These are phyloP conservation scores for Malassezia slooffiae DNA, from an alignment of 1,284 basidiomycete genomes.

Conservation along the genomic window DNA sequence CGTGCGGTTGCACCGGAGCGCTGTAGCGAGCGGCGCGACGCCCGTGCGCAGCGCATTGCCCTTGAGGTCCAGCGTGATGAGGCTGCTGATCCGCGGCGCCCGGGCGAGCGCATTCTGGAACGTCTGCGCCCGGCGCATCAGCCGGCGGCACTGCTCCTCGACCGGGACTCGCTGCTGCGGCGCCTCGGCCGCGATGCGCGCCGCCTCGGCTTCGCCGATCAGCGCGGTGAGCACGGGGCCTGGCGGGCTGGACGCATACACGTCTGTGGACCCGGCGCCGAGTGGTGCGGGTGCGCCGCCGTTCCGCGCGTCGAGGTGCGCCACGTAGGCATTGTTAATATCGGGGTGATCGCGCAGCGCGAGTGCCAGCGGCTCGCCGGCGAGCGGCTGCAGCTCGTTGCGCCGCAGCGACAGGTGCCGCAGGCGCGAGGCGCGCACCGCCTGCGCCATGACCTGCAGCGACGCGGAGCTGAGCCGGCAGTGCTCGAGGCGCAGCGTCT, in stretches of 20 bases:
- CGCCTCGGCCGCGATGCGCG: too few species aligned
- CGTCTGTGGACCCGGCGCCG: neutral
- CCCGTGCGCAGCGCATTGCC: constrained; percentile 67
- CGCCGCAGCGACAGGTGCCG: constrained; percentile 39
- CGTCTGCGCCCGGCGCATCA: constrained; percentile 2
- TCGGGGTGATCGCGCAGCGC: constrained; percentile 30
- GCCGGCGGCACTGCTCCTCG: constrained; percentile 3
- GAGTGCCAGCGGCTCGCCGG: constrained; percentile 23
- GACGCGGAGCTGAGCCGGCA: constrained; percentile 29
- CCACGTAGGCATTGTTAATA: too few species aligned
- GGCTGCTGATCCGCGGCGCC: constrained; percentile 67
- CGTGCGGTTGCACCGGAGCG: constrained; percentile 87
- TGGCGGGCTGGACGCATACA: constrained; percentile 2
- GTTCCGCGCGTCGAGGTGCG: neutral
- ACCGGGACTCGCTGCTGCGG: too few species aligned
- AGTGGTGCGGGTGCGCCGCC: neutral
- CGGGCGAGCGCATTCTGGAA: constrained; percentile 49
- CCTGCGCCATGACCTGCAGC: constrained; percentile 31
- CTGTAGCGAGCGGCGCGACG: constrained; percentile 81
- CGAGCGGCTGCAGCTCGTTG: constrained; percentile 26
- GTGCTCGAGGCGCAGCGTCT: constrained; percentile 48
- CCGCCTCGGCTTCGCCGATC: constrained; percentile 24
- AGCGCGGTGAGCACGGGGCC: constrained; percentile 4
- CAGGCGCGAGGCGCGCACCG: constrained; percentile 34
- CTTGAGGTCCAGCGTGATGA: constrained; percentile 79